Conservation (phyloP, 164 flowering plant species). For the Dillenia turbinata region DNA sequence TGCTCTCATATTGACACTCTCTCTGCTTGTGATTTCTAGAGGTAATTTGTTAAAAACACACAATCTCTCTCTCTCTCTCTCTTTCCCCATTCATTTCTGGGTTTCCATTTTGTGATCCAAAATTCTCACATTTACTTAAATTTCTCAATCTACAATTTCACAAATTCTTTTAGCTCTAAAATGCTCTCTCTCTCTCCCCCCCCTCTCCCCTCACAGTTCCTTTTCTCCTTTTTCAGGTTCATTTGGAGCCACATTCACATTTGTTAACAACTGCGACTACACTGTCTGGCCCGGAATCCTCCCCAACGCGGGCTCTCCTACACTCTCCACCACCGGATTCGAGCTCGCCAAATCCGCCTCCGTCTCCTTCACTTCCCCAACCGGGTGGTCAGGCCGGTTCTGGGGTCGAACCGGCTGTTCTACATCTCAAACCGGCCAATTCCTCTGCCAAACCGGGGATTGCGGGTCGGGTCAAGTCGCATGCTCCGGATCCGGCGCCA, state of each 20-base stretch:
- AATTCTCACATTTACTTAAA: neutral
- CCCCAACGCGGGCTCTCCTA: slow-evolving; percentile 46
- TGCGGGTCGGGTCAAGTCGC: slow-evolving; percentile 46
- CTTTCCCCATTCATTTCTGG: neutral
- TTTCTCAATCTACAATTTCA: neutral
- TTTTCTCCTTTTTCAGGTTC: slow-evolving; percentile 23
- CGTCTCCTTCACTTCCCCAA: slow-evolving; percentile 37
- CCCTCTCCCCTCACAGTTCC: neutral
- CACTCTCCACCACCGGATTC: slow-evolving; percentile 54
- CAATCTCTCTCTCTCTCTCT: too few relatives aligned
- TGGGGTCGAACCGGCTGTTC: slow-evolving; percentile 54
- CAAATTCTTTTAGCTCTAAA: too few relatives aligned
- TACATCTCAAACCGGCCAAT: slow-evolving; percentile 25
- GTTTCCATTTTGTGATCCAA: too few relatives aligned
- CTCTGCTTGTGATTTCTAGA: slow-evolving; percentile 3
- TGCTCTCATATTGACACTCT: slow-evolving; percentile 1
- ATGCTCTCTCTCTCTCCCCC: neutral
- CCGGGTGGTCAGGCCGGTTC: slow-evolving; percentile 54
- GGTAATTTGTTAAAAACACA: slow-evolving; percentile 2
- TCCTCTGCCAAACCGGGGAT: slow-evolving; percentile 44
- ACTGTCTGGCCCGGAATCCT: slow-evolving; percentile 78
- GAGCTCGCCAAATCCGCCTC: slow-evolving; percentile 36
- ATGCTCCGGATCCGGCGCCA: slow-evolving; percentile 45
- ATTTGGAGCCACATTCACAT: slow-evolving; percentile 44
- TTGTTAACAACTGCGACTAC: slow-evolving; percentile 57